phyloP scores from a whole-genome alignment of 2,329 filamentous ascomycete species.

The Fusarium virguliforme region DNA sequence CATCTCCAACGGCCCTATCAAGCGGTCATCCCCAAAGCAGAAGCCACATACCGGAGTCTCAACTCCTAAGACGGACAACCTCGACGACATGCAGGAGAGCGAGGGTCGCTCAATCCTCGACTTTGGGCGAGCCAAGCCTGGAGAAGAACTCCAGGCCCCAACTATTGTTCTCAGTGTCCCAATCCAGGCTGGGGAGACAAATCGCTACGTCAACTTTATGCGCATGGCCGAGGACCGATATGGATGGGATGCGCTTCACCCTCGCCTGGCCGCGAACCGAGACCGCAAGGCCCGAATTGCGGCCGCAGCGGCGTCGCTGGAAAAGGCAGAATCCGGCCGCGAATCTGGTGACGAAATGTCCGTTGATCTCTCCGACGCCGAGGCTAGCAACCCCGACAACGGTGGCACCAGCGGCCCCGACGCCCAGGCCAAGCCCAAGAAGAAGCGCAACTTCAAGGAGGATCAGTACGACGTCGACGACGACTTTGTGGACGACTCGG shows the following conservation, averaged over 20 bases:
- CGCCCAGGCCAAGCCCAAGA: slow-evolving; percentile 77
- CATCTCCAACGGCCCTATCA: slow-evolving; percentile 60
- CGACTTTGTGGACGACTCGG: slow-evolving; percentile 92
- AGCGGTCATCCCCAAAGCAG: slow-evolving; percentile 66
- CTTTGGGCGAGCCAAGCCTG: slow-evolving; percentile 72
- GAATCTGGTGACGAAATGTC: slow-evolving; percentile 89
- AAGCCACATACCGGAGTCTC: slow-evolving; percentile 60
- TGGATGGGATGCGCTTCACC: slow-evolving; percentile 94
- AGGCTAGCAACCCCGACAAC: slow-evolving; percentile 92
- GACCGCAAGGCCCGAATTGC: slow-evolving; percentile 91
- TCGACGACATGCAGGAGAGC: slow-evolving; percentile 64
- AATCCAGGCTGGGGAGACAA: slow-evolving; percentile 80
- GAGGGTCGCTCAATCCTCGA: slow-evolving; percentile 73
- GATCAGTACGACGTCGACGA: slow-evolving; percentile 89
- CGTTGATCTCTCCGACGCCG: slow-evolving; percentile 80
- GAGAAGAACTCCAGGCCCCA: slow-evolving; percentile 74
- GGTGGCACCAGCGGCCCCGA: slow-evolving; percentile 74
- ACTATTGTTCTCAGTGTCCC: slow-evolving; percentile 90
- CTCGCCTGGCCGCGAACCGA: slow-evolving; percentile 88
- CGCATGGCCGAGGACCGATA: slow-evolving; percentile 94
- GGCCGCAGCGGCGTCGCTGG: slow-evolving; percentile 87
- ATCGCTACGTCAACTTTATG: slow-evolving; percentile 96
- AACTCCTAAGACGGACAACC: slow-evolving; percentile 66
- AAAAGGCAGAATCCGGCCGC: slow-evolving; percentile 78
- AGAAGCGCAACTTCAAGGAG: slow-evolving; percentile 85